These are phyloP conservation scores for Cantharellus anzutake DNA, from an alignment of 768 basidiomycete species.

Conservation along the genomic window DNA sequence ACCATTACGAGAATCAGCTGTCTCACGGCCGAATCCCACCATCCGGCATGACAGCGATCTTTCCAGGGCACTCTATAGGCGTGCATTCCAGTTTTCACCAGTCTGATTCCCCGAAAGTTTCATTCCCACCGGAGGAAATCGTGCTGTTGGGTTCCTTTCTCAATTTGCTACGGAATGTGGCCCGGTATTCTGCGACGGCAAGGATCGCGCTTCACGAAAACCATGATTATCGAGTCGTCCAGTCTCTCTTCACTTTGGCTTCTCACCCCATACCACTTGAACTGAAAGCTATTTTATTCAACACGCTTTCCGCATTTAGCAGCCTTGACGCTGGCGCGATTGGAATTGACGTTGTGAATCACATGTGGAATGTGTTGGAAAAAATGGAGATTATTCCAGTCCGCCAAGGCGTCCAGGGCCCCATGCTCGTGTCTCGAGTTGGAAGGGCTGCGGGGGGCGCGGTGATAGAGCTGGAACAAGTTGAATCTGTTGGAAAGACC, in stretches of 20 bases:
- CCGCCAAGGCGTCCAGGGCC: slow-evolving; percentile 22
- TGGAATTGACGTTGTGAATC: slow-evolving; percentile 64
- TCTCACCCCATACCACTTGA: slow-evolving; percentile 75
- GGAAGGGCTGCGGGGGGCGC: slow-evolving; percentile 51
- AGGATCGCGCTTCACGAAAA: slow-evolving; percentile 61
- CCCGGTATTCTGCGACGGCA: slow-evolving; percentile 53
- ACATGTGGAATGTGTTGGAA: slow-evolving; percentile 74
- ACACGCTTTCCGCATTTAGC: slow-evolving; percentile 67
- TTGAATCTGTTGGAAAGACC: slow-evolving; percentile 55
- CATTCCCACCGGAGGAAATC: slow-evolving; percentile 52
- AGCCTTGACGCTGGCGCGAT: slow-evolving; percentile 52
- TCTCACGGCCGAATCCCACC: slow-evolving; percentile 28
- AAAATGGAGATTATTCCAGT: slow-evolving; percentile 38
- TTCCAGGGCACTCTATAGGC: slow-evolving; percentile 10
- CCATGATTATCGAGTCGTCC: slow-evolving; percentile 62
- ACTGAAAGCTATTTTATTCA: slow-evolving; percentile 70
- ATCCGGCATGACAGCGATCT: slow-evolving; percentile 18
- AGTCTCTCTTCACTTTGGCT: slow-evolving; percentile 57
- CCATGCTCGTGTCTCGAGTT: slow-evolving; percentile 22
- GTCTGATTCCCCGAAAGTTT: slow-evolving; percentile 24
- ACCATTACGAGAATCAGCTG: slow-evolving; percentile 48
- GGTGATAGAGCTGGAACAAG: slow-evolving; percentile 71
- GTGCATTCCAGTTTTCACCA: slow-evolving; percentile 15
- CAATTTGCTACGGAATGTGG: slow-evolving; percentile 56
- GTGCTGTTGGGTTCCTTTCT: slow-evolving; percentile 66